Percentiles rank a stretch among this genome's conserved stretches.
Conservation (phyloP, 1,284 basidiomycete species). For the Malassezia brasiliensis region DNA sequence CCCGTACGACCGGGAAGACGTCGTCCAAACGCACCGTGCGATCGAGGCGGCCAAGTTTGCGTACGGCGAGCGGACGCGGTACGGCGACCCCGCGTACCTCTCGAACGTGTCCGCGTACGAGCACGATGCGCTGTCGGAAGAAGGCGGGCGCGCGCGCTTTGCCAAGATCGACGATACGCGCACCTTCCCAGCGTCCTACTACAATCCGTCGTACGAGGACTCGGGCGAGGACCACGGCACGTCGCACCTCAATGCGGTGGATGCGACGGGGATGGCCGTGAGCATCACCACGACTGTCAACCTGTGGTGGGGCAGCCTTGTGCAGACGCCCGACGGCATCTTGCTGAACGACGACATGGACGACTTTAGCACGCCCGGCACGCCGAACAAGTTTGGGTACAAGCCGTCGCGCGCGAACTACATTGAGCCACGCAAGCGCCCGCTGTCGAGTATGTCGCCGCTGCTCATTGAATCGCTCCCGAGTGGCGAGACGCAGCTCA, state of each 20-base stretch:
- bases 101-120: conserved; percentile 49
- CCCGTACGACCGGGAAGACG: conserved; percentile 20
- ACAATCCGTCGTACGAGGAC: conserved; percentile 46
- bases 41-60: conserved; percentile 50
- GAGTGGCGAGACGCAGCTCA: conserved; percentile 47
- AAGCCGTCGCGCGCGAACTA: conserved; percentile 46
- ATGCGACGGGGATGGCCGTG: conserved; percentile 48
- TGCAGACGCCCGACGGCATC: conserved; percentile 37
- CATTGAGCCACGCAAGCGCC: conserved; percentile 49
- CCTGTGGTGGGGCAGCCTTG: conserved; percentile 46
- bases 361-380: conserved; percentile 47
- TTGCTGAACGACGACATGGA: conserved; percentile 49
- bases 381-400: conserved; percentile 49
- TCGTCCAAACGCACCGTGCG: conserved; percentile 47
- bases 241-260: conserved; percentile 49
- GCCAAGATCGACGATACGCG: conserved; percentile 37
- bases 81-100: conserved; percentile 50
- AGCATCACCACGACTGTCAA: conserved; percentile 50
- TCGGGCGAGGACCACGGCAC: conserved; percentile 48
- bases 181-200: conserved; percentile 39
- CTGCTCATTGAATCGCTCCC: conserved; percentile 36
- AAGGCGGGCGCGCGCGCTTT: conserved; percentile 35
- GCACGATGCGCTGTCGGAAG: conserved; percentile 39
- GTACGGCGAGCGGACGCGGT: conserved; percentile 49
- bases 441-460: conserved; percentile 48